Percentiles rank a stretch among this genome's conserved stretches.
phyloP scores from a whole-genome alignment of 768 basidiomycete genomes.

The Boletus subparvulus region DNA sequence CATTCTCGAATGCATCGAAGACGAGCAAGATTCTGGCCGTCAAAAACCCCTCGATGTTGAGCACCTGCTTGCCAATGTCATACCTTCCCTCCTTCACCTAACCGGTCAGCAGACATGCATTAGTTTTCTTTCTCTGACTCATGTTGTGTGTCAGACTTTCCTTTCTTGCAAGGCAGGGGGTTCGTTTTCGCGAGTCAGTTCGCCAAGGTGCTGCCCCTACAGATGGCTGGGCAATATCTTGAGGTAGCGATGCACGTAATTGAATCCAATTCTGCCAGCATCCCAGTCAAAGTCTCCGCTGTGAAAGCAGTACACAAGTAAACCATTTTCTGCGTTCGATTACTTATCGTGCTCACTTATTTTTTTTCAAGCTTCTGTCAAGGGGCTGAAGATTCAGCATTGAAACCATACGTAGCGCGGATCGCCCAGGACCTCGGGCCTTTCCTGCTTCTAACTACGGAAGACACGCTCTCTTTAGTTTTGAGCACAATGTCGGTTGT shows the following conservation, averaged over 20 bases:
- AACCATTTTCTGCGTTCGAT: slow-evolving; percentile 21
- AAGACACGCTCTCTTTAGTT: slow-evolving; percentile 86
- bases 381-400: slow-evolving; percentile 53
- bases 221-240: slow-evolving; percentile 81
- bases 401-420: slow-evolving; percentile 64
- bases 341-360: slow-evolving; percentile 3
- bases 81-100: slow-evolving; percentile 72
- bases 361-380: slow-evolving; percentile 60
- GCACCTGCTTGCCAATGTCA: slow-evolving; percentile 68
- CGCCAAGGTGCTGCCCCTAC: slow-evolving; percentile 65
- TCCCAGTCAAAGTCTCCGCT: slow-evolving; percentile 93
- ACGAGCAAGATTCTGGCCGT: slow-evolving; percentile 64
- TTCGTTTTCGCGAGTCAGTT: slow-evolving; percentile 95
- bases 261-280: slow-evolving; percentile 63
- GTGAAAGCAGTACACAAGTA: slow-evolving; percentile 94
- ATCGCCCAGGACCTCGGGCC: slow-evolving; percentile 83
- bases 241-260: slow-evolving; percentile 85
- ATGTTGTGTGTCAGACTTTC: slow-evolving; percentile 53
- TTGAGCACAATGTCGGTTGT: slow-evolving; percentile 83
- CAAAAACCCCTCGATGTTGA: slow-evolving; percentile 75
- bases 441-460: slow-evolving; percentile 74
- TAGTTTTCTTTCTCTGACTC: neutral
- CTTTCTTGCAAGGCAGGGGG: slow-evolving; percentile 92
- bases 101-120: slow-evolving; percentile 50
- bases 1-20: slow-evolving; percentile 73